Base-by-base conservation (phyloP, 495 filamentous ascomycete genomes). In the Sabuloglossum arenarium region DNA sequence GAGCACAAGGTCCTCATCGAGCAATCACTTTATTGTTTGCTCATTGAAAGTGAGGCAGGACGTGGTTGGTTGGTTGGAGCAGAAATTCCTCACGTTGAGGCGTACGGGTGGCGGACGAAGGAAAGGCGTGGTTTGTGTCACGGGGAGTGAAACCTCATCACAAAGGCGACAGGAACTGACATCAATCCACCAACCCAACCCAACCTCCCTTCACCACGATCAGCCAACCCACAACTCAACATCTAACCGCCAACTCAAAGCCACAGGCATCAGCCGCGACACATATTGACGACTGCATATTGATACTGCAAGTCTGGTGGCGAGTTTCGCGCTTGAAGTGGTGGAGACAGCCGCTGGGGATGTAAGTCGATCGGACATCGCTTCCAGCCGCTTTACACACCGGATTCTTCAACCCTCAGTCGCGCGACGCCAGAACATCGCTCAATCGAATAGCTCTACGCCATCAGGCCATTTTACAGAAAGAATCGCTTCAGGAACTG, bases 281-380 rank as follows among this genome's bases (percentile, higher is more conserved):
- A 19, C 16, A 1, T 51, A 51, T 10, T 19, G 47, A 51, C 47
- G 28, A 29, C 47, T 5, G 28, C 5, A 1, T 29, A 51, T 16
- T 5, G 21, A 16, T 29, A 29, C 28, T 19, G 47, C 47, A 51
- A 51, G 47, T 30, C 45, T 49, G 25, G 47, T 51, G 47, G 14
- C 25, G 47, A 51, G 47, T 51, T 30, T 6, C 24, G 47, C 47
- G 25, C 47, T 29, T 29, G 24, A 51, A 51, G 47, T 51, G 47
- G 47, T 27, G 47, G 47, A 51, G 47, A 27, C 24, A 51, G 45
- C 25, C 23, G 47, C 47, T 51, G 47, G 47, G 47, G 47, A 47
- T 47, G 45, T 29, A n/a, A 51, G 21, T 27, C 47, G 47, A 51
- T 51, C 47, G 47, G 47, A 51, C 47, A 16, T 51, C 47, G 47